Evolutionary conservation across 2,329 filamentous ascomycete genomes (phyloP).

Genomic region (Fusarium sterilihyphosum): DNA sequence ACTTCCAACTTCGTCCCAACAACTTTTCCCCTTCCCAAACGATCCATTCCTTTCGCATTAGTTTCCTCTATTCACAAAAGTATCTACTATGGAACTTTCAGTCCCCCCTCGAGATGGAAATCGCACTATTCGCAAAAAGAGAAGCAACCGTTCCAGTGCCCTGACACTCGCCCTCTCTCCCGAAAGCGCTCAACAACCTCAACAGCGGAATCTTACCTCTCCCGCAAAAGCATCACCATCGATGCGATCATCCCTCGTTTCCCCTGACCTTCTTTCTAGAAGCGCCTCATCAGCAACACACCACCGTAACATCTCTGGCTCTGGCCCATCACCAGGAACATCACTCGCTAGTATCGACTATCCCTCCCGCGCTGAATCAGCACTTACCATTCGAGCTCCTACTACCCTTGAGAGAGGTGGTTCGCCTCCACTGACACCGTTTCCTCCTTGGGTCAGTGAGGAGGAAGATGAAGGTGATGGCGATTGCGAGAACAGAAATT

Average conservation of each 20-base stretch:
- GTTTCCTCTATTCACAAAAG: background rate
- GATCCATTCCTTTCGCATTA: background rate
- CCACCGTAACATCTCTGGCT: conserved; percentile 7
- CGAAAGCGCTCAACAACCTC: background rate
- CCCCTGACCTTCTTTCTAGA: conserved; percentile 9
- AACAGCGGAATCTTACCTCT: conserved; percentile 17
- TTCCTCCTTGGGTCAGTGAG: conserved; percentile 40
- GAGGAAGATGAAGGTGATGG: conserved; percentile 32
- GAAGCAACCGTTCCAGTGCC: conserved; percentile 14
- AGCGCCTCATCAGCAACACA: conserved; percentile 6
- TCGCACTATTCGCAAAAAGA: conserved; percentile 27
- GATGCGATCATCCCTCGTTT: conserved; percentile 12
- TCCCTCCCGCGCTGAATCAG: conserved; percentile 28
- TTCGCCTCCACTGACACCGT: conserved; percentile 41
- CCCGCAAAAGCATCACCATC: conserved; percentile 2
- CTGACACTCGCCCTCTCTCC: conserved; percentile 29
- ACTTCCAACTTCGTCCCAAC: background rate
- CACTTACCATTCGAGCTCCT: conserved; percentile 33
- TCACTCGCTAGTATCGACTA: conserved; percentile 23
- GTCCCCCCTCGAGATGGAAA: conserved; percentile 1
- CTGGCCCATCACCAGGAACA: conserved; percentile 2
- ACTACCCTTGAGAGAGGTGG: conserved; percentile 3
- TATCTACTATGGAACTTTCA: conserved; percentile 22
- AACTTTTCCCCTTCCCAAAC: background rate
- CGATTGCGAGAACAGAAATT: conserved; percentile 18